These are phyloP conservation scores for Chytridium lagenaria DNA, from an alignment of 371 early-diverging fungal species.

Conservation along the genomic window DNA sequence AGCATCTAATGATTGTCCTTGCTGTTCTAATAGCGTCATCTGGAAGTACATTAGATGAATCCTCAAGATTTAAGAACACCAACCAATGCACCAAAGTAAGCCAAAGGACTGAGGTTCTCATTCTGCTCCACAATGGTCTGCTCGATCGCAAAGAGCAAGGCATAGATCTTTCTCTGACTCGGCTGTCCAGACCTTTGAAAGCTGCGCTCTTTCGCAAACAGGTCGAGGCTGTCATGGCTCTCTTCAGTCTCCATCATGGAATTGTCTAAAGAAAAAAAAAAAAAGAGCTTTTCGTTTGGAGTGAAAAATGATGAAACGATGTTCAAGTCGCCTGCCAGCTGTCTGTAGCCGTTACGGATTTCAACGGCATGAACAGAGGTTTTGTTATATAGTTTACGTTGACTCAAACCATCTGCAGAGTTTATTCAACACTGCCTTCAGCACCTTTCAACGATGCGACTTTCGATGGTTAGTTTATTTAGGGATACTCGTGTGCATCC, in stretches of 20 bases:
- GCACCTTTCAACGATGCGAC: constrained; percentile 9
- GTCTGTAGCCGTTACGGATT: no score
- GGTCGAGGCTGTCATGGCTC: neutral
- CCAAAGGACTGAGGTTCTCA: constrained; percentile 69
- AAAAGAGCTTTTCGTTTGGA: no score
- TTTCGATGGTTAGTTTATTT: neutral
- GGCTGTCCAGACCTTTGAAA: constrained; percentile 22
- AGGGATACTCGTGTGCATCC: neutral
- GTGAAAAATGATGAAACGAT: no score
- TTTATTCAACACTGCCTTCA: neutral
- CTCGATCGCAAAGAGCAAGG: constrained; percentile 84
- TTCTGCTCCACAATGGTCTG: constrained; percentile 82
- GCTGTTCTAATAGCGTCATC: constrained; percentile 77
- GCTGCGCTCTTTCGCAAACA: constrained; percentile 1
- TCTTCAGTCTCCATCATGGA: neutral
- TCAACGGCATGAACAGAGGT: no score
- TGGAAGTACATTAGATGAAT: constrained; percentile 1
- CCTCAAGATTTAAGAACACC: constrained; percentile 20
- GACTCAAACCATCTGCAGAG: no score
- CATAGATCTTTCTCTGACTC: constrained; percentile 20
- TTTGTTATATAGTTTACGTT: no score
- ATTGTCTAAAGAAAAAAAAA: constrained; percentile 11
- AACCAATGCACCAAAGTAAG: constrained; percentile 91
- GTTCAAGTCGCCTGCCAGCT: no score
- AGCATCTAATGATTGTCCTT: constrained; percentile 35